Evolutionary conservation across 2,329 filamentous ascomycete species (phyloP).

Genomic region (Colletotrichum tabaci): DNA sequence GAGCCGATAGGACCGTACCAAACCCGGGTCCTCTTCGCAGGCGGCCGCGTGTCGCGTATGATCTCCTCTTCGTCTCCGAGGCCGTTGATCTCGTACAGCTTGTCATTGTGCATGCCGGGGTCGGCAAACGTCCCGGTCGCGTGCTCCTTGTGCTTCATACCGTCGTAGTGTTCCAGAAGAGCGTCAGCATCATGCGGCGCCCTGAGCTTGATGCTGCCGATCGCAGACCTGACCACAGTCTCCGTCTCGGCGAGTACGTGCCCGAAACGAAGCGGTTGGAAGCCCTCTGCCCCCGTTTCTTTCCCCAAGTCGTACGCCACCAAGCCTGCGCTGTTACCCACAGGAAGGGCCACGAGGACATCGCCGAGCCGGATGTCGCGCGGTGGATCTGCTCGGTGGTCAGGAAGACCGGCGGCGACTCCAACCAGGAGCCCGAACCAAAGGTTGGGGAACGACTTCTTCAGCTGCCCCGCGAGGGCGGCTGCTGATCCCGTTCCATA

Average conservation of each 20-base stretch:
- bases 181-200: too few species aligned
- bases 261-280: conserved; percentile 48
- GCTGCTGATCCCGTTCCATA: conserved; percentile 54
- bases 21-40: conserved; percentile 45
- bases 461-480: conserved; percentile 53
- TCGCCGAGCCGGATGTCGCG: conserved; percentile 57
- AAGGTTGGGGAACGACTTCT: conserved; percentile 53
- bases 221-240: conserved; percentile 52
- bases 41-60: conserved; percentile 37
- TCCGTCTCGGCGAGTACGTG: conserved; percentile 49
- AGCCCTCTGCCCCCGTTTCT: conserved; percentile 46
- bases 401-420: conserved; percentile 53
- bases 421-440: conserved; percentile 56
- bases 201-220: conserved; percentile 47
- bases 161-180: too few species aligned
- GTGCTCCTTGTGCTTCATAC: too few species aligned
- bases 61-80: background rate
- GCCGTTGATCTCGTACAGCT: conserved; percentile 43
- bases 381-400: conserved; percentile 44
- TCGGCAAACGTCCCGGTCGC: too few species aligned
- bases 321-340: conserved; percentile 46
- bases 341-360: conserved; percentile 51
- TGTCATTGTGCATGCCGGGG: conserved; percentile 39
- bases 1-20: conserved; percentile 55
- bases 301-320: conserved; percentile 54